Conservation (phyloP, 805 yeast species). For the Ogataea glucozyma region DNA sequence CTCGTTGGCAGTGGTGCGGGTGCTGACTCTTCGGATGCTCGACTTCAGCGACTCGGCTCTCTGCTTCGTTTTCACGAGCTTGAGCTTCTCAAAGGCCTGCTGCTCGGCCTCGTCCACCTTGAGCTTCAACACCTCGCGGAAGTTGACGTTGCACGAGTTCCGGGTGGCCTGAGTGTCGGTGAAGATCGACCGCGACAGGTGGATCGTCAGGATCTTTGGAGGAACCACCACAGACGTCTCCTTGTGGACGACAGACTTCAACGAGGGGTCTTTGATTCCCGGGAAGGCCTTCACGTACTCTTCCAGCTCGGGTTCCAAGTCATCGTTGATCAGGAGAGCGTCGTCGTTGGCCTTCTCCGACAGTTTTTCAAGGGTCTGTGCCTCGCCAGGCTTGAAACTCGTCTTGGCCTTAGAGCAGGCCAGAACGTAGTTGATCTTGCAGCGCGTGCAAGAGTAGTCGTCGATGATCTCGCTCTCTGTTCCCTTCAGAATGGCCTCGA, state of each 20-base stretch:
- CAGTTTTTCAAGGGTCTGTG: slow-evolving; percentile 37
- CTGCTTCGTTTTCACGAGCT: slow-evolving; percentile 2
- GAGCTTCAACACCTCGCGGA: slow-evolving; percentile 55
- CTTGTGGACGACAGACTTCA: slow-evolving; percentile 69
- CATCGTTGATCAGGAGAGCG: slow-evolving; percentile 59
- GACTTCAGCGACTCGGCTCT: slow-evolving; percentile 34
- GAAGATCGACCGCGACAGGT: slow-evolving; percentile 81
- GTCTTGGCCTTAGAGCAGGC: slow-evolving; percentile 28
- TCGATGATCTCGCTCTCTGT: slow-evolving; percentile 69
- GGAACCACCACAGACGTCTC: slow-evolving; percentile 59
- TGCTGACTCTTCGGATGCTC: too few species aligned
- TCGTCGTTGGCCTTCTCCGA: slow-evolving; percentile 38
- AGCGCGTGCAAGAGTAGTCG: slow-evolving; percentile 76
- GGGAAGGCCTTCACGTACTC: slow-evolving; percentile 48
- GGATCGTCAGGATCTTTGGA: slow-evolving; percentile 76
- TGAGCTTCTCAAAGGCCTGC: slow-evolving; percentile 19
- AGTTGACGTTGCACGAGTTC: slow-evolving; percentile 70
- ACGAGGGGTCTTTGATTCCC: slow-evolving; percentile 20
- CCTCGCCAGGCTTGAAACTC: slow-evolving; percentile 30
- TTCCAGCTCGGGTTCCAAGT: slow-evolving; percentile 53
- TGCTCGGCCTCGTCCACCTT: slow-evolving; percentile 43
- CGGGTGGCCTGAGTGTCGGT: slow-evolving; percentile 66
- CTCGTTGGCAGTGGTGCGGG: too few species aligned
- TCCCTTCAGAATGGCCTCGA: slow-evolving; percentile 56
- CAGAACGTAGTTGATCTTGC: slow-evolving; percentile 54